Conservation (phyloP, 2,329 filamentous ascomycete species). For the Fusarium irregulare region DNA sequence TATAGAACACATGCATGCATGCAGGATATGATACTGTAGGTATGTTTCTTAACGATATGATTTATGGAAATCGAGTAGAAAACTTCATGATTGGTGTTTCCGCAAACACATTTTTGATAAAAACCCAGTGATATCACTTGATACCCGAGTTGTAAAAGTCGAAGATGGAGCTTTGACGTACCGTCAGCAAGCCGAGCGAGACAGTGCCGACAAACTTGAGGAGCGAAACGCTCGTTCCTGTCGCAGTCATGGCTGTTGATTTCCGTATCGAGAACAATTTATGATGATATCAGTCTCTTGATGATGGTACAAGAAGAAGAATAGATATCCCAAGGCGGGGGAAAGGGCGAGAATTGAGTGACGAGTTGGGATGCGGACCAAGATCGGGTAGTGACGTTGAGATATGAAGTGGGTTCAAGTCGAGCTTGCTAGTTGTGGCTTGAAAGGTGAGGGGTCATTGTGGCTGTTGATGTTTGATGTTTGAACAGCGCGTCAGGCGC, state of each 20-base stretch:
- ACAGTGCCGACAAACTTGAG: slow-evolving; percentile 95
- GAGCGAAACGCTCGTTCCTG: slow-evolving; percentile 76
- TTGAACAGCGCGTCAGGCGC: slow-evolving; percentile 18
- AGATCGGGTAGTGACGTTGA: slow-evolving; percentile 35
- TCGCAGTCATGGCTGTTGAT: slow-evolving; percentile 67
- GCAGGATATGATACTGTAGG: neutral
- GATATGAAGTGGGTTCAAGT: slow-evolving; percentile 8
- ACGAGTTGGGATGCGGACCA: slow-evolving; percentile 15
- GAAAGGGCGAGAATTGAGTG: slow-evolving; percentile 30
- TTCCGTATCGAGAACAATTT: neutral
- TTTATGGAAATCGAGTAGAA: neutral
- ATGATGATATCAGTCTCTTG: neutral
- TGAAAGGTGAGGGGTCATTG: slow-evolving; percentile 1
- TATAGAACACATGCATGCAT: neutral
- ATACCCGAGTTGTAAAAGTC: slow-evolving; percentile 15
- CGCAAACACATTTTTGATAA: neutral
- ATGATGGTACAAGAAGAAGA: slow-evolving; percentile 2
- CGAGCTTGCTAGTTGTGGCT: slow-evolving; percentile 19
- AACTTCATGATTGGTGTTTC: neutral
- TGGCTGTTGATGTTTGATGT: neutral
- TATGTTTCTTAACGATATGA: neutral
- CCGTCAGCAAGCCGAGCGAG: slow-evolving; percentile 87
- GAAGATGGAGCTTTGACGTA: slow-evolving; percentile 59
- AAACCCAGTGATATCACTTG: slow-evolving; percentile 16
- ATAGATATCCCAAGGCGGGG: slow-evolving; percentile 8